Percentiles rank a stretch among this genome's conserved stretches.
Conservation (phyloP, 2,329 filamentous ascomycete genomes). For the Falciphora oryzae region DNA sequence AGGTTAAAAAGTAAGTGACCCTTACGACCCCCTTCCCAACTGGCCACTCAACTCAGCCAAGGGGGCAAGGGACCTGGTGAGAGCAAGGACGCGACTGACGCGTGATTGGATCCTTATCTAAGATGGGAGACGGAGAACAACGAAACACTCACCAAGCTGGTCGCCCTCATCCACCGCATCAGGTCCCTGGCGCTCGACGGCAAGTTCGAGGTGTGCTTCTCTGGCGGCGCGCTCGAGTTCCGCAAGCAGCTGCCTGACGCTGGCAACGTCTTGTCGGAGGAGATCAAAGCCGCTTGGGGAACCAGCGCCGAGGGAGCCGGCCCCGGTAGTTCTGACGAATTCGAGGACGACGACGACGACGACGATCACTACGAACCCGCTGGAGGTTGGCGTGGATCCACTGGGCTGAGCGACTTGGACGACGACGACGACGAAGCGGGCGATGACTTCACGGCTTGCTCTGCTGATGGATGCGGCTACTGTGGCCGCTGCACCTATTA, state of each 20-base stretch:
- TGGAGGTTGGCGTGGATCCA: no score
- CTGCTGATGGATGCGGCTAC: conserved; percentile 18
- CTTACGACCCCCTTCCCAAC: neutral
- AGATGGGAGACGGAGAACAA: conserved; percentile 29
- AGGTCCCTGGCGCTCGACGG: conserved; percentile 14
- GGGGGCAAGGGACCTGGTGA: neutral
- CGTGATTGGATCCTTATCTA: neutral
- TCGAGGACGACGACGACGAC: conserved; percentile 9
- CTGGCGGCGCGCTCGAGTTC: conserved; percentile 18
- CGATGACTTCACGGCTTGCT: conserved; percentile 20
- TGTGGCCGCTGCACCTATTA: conserved; percentile 20
- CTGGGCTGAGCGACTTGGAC: conserved; percentile 12
- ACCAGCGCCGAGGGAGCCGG: conserved; percentile 2
- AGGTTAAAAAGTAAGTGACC: conserved; percentile 22
- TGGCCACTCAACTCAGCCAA: neutral
- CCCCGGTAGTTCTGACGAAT: no score
- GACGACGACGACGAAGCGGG: conserved; percentile 4
- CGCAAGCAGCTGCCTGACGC: conserved; percentile 18
- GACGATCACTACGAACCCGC: conserved; percentile 14
- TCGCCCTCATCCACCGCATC: conserved; percentile 22
- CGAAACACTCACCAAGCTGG: conserved; percentile 25
- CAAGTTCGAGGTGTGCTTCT: conserved; percentile 21
- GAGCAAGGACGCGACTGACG: neutral
- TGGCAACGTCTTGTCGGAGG: conserved; percentile 20
- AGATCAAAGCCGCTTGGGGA: conserved; percentile 20